Evolutionary conservation across 2,329 filamentous ascomycete genomes (phyloP).

Genomic region (Curvularia hawaiiensis): DNA sequence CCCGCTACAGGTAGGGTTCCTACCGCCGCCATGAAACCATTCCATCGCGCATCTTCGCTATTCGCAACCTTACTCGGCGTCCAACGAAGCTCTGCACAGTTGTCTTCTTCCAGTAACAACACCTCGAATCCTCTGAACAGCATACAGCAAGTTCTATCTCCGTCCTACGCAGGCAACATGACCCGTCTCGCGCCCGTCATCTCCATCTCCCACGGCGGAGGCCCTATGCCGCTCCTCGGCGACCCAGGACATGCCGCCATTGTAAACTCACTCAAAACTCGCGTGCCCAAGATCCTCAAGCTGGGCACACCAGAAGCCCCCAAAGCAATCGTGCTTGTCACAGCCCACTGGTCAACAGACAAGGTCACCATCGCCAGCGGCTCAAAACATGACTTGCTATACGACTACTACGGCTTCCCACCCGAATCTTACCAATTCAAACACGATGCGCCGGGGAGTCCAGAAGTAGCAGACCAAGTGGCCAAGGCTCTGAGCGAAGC

Average conservation of each 20-base stretch:
- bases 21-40: slow-evolving; percentile 22
- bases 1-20: neutral
- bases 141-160: slow-evolving; percentile 36
- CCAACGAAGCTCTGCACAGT: slow-evolving; percentile 17
- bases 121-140: slow-evolving; percentile 32
- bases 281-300: slow-evolving; percentile 61
- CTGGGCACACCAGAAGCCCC: slow-evolving; percentile 58
- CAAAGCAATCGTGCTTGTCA: slow-evolving; percentile 61
- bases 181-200: slow-evolving; percentile 47
- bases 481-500: slow-evolving; percentile 52
- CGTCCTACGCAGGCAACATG: slow-evolving; percentile 34
- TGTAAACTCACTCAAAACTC: slow-evolving; percentile 57
- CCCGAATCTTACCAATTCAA: slow-evolving; percentile 60
- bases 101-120: slow-evolving; percentile 18
- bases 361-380: slow-evolving; percentile 59
- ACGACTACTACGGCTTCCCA: slow-evolving; percentile 67
- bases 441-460: slow-evolving; percentile 62
- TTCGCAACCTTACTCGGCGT: slow-evolving; percentile 17
- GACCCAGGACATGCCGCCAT: slow-evolving; percentile 60
- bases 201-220: slow-evolving; percentile 49
- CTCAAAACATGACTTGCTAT: slow-evolving; percentile 56
- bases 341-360: slow-evolving; percentile 62
- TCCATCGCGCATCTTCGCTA: slow-evolving; percentile 18
- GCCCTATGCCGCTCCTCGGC: slow-evolving; percentile 63
- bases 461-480: slow-evolving; percentile 58